Base-by-base conservation (phyloP, 2,329 filamentous ascomycete genomes). In the Tolypocladium nubicola region DNA sequence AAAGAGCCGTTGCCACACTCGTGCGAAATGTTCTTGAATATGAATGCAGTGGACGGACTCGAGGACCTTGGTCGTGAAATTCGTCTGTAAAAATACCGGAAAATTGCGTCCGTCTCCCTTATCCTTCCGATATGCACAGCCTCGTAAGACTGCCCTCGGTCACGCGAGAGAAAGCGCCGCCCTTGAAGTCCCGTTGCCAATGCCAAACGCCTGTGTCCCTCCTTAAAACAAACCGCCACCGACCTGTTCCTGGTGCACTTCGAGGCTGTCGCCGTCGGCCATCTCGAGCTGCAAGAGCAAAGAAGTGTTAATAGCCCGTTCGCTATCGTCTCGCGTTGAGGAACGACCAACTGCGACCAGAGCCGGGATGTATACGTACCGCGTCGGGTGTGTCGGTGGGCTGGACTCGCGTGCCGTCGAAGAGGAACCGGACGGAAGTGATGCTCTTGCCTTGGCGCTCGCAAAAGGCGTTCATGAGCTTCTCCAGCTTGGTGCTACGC, bases 181-280 rank as follows among this genome's bases (percentile, higher is more conserved):
- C 30, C 30, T 35, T 49, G 30, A n/a, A 50, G 26, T 30, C 26
- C 47, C 47, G 30, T 50, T 50, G 47, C 47, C 47, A n/a, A 50
- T 50, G 47, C 47, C 47, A n/a, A 50, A 50, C 47, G 47, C 47
- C 47, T 7, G 13, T 13, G 16, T 10, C 19, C 52, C 14, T 49
- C 37, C 55, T 52, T 52, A 40, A 55, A 59, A 39, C 47, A 26
- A 74, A 61, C 67, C 74, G 60, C 92, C 93, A 60, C 94, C 94
- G 61, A 97, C 94, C 76, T 99, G 94, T 73, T 99, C 94, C 73
- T 97, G 94, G 72, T 97, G 93, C 33, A 99, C 94, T 70, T 99
- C 94, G 33, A 99, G 85, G 1, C 90, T 95, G 68, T 99, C 94
- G 40, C 94, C 93, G 65, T 99, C 94, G 63, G 85, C 79, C 94